phyloP scores from a whole-genome alignment of 257 asterid species.

The Fraxinus americana region DNA sequence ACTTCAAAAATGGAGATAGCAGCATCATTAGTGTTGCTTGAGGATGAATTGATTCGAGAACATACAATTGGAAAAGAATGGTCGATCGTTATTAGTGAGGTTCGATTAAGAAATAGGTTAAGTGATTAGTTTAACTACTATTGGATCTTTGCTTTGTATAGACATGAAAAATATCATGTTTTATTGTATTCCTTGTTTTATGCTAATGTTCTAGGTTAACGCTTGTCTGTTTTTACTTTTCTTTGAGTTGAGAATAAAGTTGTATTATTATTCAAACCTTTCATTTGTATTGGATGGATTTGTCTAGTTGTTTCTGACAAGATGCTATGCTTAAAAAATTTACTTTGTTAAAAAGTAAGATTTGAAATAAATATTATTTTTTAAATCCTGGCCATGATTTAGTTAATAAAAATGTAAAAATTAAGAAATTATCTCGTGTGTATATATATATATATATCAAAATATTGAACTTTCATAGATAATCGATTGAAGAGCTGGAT shows the following conservation, averaged over 20 bases:
- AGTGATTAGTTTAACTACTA: constrained; percentile 39
- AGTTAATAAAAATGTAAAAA: too few relatives aligned
- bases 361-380: background rate
- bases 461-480: too few relatives aligned
- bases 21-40: constrained; percentile 54
- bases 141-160: constrained; percentile 46
- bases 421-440: too few relatives aligned
- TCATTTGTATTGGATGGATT: constrained; percentile 1
- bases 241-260: constrained; percentile 34
- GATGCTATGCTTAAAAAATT: background rate
- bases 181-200: constrained; percentile 45
- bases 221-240: constrained; percentile 7
- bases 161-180: constrained; percentile 53
- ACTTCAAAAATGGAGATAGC: constrained; percentile 53
- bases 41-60: constrained; percentile 22
- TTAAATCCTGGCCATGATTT: too few relatives aligned
- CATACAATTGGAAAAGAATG: constrained; percentile 25
- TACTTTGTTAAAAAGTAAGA: background rate
- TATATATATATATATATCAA: too few relatives aligned
- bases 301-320: constrained; percentile 4
- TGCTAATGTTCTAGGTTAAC: constrained; percentile 36
- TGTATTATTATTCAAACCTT: constrained; percentile 26
- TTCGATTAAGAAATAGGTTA: constrained; percentile 40
- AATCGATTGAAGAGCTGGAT: too few relatives aligned
- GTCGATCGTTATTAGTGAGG: constrained; percentile 29